Evolutionary conservation across 2,329 filamentous ascomycete species (phyloP).

Genomic region (Verticillium nubilum): DNA sequence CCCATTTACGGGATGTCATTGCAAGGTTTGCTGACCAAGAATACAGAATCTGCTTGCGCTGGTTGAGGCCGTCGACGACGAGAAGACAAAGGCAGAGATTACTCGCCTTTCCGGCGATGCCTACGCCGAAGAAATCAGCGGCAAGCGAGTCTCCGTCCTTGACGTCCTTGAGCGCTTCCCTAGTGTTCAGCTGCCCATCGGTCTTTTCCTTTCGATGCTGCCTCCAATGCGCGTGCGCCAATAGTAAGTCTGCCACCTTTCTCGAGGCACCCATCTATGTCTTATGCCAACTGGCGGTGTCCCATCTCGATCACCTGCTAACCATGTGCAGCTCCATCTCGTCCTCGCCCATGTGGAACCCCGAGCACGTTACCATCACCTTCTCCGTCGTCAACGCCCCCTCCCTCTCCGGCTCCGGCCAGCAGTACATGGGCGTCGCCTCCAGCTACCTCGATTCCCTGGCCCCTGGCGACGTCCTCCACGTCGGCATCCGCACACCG

Average conservation of each 20-base stretch:
- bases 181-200: slow-evolving; percentile 46
- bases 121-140: slow-evolving; percentile 33
- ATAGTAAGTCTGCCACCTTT: slow-evolving; percentile 14
- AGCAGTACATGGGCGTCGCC: slow-evolving; percentile 50
- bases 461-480: slow-evolving; percentile 33
- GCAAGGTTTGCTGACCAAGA: slow-evolving; percentile 12
- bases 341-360: slow-evolving; percentile 57
- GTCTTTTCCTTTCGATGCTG: slow-evolving; percentile 56
- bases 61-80: slow-evolving; percentile 22
- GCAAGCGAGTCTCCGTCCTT: slow-evolving; percentile 48
- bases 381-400: slow-evolving; percentile 52
- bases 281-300: too few relatives aligned
- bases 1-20: slow-evolving; percentile 6
- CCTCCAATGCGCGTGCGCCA: slow-evolving; percentile 50
- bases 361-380: slow-evolving; percentile 52
- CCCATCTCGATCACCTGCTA: slow-evolving; percentile 14
- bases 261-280: background rate
- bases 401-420: slow-evolving; percentile 40
- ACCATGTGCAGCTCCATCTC: slow-evolving; percentile 49
- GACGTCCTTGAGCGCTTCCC: slow-evolving; percentile 57
- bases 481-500: slow-evolving; percentile 43
- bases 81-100: slow-evolving; percentile 24
- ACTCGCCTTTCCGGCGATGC: slow-evolving; percentile 27
- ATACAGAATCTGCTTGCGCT: slow-evolving; percentile 24
- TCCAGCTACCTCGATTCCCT: slow-evolving; percentile 54